Conservation (phyloP, 345 rosid species). For the Eutrema heterophyllum region DNA sequence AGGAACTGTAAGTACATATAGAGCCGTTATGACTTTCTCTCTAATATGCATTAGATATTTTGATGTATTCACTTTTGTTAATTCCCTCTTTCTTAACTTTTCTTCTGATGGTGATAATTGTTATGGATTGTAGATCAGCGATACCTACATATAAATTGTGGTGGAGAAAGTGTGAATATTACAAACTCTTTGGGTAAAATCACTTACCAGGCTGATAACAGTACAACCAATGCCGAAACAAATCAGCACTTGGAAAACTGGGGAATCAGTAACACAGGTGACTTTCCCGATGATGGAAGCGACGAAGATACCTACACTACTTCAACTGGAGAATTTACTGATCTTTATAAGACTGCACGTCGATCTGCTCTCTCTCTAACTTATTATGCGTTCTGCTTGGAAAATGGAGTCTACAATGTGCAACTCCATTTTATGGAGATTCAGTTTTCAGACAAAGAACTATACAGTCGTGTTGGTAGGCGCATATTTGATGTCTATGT, state of each 20-base stretch:
- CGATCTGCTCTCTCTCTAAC: constrained; percentile 52
- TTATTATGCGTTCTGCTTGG: constrained; percentile 57
- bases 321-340: neutral
- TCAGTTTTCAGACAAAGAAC: constrained; percentile 34
- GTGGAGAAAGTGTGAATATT: neutral
- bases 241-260: neutral
- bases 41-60: neutral
- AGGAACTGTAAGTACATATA: neutral
- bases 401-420: constrained; percentile 47
- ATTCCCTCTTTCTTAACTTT: neutral
- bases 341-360: constrained; percentile 45
- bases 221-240: neutral
- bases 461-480: constrained; percentile 37
- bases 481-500: constrained; percentile 61
- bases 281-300: neutral
- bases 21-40: neutral
- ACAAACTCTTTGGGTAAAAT: neutral
- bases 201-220: constrained; percentile 8
- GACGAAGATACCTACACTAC: no score
- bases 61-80: neutral
- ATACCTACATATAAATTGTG: constrained; percentile 27
- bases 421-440: constrained; percentile 64
- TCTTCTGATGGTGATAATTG: neutral
- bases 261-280: constrained; percentile 21
- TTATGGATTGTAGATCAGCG: constrained; percentile 6